Evolutionary conservation across 1,139 yeast species (phyloP).

Genomic region (Yamadazyma pseudoaaseri): DNA sequence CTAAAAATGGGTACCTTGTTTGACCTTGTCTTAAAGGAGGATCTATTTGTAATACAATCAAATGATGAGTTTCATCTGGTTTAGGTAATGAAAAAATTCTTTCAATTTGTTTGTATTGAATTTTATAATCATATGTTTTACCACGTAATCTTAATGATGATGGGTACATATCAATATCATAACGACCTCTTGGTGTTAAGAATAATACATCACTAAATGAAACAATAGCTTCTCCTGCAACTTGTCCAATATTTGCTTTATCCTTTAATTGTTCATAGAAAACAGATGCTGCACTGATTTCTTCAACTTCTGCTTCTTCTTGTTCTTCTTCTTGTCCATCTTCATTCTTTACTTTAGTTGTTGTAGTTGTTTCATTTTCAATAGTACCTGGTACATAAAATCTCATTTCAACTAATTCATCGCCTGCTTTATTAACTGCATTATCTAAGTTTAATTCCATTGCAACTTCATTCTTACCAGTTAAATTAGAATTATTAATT

Average conservation of each 20-base stretch:
- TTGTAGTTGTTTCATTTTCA: slow-evolving; percentile 43
- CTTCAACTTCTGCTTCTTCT: slow-evolving; percentile 49
- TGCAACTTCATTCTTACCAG: slow-evolving; percentile 92
- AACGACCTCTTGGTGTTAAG: slow-evolving; percentile 97
- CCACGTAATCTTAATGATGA: slow-evolving; percentile 90
- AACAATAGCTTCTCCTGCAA: slow-evolving; percentile 95
- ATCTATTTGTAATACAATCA: slow-evolving; percentile 84
- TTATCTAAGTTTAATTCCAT: slow-evolving; percentile 73
- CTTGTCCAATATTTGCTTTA: slow-evolving; percentile 94
- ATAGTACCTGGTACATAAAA: slow-evolving; percentile 87
- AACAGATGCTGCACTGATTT: slow-evolving; percentile 73
- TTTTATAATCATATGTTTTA: slow-evolving; percentile 95
- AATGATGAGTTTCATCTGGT: slow-evolving; percentile 89
- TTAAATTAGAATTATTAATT: slow-evolving; percentile 84
- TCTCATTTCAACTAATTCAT: slow-evolving; percentile 92
- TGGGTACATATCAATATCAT: slow-evolving; percentile 92
- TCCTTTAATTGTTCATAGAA: slow-evolving; percentile 92
- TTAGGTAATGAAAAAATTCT: slow-evolving; percentile 89
- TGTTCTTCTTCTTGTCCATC: slow-evolving; percentile 27
- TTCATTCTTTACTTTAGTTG: slow-evolving; percentile 31
- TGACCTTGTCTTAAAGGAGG: slow-evolving; percentile 93
- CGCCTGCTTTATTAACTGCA: slow-evolving; percentile 69
- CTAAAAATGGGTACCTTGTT: slow-evolving; percentile 91
- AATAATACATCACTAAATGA: slow-evolving; percentile 88
- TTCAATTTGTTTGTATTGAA: slow-evolving; percentile 88